These are phyloP conservation scores for Reticulomyxa filosa DNA, from an alignment of 78 protist species.

Conservation along the genomic window DNA sequence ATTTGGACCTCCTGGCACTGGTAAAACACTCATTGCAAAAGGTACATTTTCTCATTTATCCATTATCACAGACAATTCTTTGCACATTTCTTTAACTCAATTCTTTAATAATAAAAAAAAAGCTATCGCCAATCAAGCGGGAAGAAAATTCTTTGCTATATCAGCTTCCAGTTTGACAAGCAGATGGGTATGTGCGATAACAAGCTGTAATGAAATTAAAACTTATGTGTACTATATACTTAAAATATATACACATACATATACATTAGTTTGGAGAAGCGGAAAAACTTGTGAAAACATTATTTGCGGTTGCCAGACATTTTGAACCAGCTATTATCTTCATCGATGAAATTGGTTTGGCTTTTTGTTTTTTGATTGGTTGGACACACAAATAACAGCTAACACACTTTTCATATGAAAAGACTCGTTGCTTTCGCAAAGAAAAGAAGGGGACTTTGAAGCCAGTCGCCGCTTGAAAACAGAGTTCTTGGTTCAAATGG, in stretches of 20 bases:
- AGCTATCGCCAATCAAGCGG: constrained; percentile 25
- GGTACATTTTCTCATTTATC: too few species aligned
- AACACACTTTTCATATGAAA: neutral
- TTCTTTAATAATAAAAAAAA: constrained; percentile 28
- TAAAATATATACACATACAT: too few species aligned
- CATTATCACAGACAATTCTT: neutral
- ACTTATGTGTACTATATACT: too few species aligned
- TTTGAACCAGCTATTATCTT: constrained; percentile 29
- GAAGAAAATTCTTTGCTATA: constrained; percentile 29
- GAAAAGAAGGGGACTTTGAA: constrained; percentile 22
- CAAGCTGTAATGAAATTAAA: too few species aligned
- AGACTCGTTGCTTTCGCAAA: neutral
- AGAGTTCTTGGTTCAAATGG: constrained; percentile 43
- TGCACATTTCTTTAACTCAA: neutral
- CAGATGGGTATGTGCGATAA: too few species aligned
- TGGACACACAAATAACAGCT: neutral
- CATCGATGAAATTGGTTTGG: constrained; percentile 63
- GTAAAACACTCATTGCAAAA: constrained; percentile 25
- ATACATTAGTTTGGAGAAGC: too few species aligned
- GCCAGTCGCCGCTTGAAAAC: constrained; percentile 34
- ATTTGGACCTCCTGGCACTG: constrained; percentile 33
- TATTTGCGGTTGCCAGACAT: constrained; percentile 19
- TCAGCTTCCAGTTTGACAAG: constrained; percentile 29
- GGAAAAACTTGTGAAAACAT: neutral
- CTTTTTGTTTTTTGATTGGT: constrained; percentile 1